phyloP scores from a whole-genome alignment of 495 filamentous ascomycete genomes.

The Talaromyces borbonicus region DNA sequence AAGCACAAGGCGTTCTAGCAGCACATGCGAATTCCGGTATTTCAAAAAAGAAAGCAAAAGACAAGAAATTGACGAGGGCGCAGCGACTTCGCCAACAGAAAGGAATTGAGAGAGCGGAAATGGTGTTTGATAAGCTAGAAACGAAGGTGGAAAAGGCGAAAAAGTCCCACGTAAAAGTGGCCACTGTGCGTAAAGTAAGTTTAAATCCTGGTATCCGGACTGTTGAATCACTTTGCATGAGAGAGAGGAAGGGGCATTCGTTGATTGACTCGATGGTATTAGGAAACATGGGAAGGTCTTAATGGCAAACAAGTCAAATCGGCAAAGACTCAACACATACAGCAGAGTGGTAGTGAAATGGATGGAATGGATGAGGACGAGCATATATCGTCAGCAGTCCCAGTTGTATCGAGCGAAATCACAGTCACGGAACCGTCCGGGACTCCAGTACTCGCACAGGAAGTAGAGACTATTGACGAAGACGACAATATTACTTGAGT shows the following conservation, averaged over 20 bases:
- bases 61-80: constrained; percentile 48
- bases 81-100: constrained; percentile 61
- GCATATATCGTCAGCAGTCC: neutral
- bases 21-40: constrained; percentile 50
- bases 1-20: constrained; percentile 51
- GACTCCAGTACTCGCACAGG: neutral
- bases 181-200: constrained; percentile 26
- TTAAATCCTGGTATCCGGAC: neutral
- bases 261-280: neutral
- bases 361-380: neutral
- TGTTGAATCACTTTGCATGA: too few species aligned
- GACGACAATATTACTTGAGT: constrained; percentile 38
- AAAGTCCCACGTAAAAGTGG: neutral
- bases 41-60: constrained; percentile 54
- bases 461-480: constrained; percentile 22
- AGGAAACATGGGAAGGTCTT: constrained; percentile 36
- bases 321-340: constrained; percentile 1
- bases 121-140: constrained; percentile 16
- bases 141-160: constrained; percentile 1
- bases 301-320: constrained; percentile 21
- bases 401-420: neutral
- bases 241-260: neutral
- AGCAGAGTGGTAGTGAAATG: constrained; percentile 2
- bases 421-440: neutral
- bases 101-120: constrained; percentile 63